These are phyloP conservation scores for Lactarius psammicola DNA, from an alignment of 768 basidiomycete genomes.

Conservation along the genomic window DNA sequence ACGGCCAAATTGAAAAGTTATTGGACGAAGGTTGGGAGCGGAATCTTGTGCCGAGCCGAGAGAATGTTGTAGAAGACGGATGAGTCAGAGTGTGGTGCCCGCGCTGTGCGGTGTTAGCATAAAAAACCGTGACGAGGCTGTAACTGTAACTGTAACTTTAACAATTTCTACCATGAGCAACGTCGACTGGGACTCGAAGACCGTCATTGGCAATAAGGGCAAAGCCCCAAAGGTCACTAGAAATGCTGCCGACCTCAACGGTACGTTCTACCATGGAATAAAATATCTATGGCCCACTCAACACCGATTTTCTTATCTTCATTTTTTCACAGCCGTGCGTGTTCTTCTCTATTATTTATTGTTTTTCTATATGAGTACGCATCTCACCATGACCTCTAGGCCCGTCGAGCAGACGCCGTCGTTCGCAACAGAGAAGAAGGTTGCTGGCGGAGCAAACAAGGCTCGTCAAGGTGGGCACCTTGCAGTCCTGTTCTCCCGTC, in stretches of 20 bases:
- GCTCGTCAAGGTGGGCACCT: constrained; percentile 57
- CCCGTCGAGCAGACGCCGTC: constrained; percentile 71
- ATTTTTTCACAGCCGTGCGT: constrained; percentile 27
- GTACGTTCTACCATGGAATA: constrained; percentile 34
- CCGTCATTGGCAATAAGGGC: constrained; percentile 69
- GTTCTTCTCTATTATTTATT: not conserved
- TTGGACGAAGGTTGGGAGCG: constrained; percentile 88
- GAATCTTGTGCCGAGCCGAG: constrained; percentile 45
- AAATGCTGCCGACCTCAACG: constrained; percentile 57
- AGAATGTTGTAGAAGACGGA: constrained; percentile 37
- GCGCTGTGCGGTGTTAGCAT: not conserved
- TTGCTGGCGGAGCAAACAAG: constrained; percentile 68
- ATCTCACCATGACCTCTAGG: constrained; percentile 43
- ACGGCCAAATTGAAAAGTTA: constrained; percentile 58
- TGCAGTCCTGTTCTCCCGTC: not conserved
- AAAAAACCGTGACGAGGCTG: not conserved
- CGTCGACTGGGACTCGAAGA: constrained; percentile 67
- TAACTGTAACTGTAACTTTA: not conserved
- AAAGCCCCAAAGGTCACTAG: constrained; percentile 62
- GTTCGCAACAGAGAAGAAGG: constrained; percentile 84
- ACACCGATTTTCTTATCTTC: constrained; percentile 3
- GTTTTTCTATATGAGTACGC: not conserved
- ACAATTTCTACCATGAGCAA: constrained; percentile 34
- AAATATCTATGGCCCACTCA: constrained; percentile 16
- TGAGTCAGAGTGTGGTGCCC: constrained; percentile 16